Base-by-base conservation (phyloP, 2,329 filamentous ascomycete genomes). In the Chalaropsis thielavioides region DNA sequence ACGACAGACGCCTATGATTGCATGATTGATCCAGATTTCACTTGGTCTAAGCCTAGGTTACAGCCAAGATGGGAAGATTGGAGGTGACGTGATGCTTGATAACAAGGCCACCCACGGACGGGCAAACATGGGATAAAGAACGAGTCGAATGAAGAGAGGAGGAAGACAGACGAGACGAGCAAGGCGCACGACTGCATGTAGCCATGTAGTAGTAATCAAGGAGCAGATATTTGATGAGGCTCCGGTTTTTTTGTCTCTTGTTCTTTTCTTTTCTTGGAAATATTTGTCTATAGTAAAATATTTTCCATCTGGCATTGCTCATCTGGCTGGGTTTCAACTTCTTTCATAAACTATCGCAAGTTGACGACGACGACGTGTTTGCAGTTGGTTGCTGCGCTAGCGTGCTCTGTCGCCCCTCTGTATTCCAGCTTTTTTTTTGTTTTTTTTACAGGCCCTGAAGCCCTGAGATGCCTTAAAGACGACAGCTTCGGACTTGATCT, bases 161-260 rank as follows among this genome's bases (percentile, higher is more conserved):
- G 35, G 35, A 38, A 8, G 35, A 38, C 7, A n/a, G n/a, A n/a
- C n/a, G n/a, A 31, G 31, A 31, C 2, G 31, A 31, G 31, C 31
- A 56, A 56, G 51, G 19, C 38, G 54, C 54, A 58, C 17, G 24
- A n/a, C 54, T 58, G 54, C 54, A 38, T 58, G 11, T 38, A 38
- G 24, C 6, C 5, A 31, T 35, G 15, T 35, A 38, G 15, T 35
- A 38, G 31, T 58, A 31, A 58, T 35, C 15, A n/a, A 58, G 31
- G 54, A 10, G n/a, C 15, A 58, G n/a, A n/a, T n/a, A 17, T 58
- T 58, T 11, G 27, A 15, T 51, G 44, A 63, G 61, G 43, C 61
- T 63, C 61, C 44, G 61, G 44, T 63, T 63, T 63, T 62, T 13
- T 40, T 24, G 17, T 62, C 24, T 49, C 4, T 38, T 38, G 3